Percentiles rank a stretch among this genome's conserved stretches.
Evolutionary conservation across 495 filamentous ascomycete genomes (phyloP).

Genomic region (Penicillium pancosmium): DNA sequence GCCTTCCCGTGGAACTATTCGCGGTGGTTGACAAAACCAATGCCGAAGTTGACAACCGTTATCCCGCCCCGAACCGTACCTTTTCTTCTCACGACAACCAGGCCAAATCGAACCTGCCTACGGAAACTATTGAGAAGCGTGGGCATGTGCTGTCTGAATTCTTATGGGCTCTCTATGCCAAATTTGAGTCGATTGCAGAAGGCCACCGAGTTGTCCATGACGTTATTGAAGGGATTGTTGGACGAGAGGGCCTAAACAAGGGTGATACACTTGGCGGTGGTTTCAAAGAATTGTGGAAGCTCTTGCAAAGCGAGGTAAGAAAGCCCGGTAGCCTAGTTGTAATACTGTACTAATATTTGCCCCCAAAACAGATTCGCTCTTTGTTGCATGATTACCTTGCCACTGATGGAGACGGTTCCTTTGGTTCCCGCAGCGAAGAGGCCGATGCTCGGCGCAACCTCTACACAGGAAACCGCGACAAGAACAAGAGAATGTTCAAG

Average conservation of each 20-base stretch:
- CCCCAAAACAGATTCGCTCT: constrained; percentile 74
- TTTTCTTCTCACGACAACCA: constrained; percentile 49
- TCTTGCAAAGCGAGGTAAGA: constrained; percentile 74
- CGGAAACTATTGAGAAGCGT: constrained; percentile 68
- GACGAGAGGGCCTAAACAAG: constrained; percentile 67
- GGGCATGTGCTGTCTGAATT: constrained; percentile 86
- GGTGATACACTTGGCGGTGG: constrained; percentile 66
- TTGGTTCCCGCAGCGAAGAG: constrained; percentile 55
- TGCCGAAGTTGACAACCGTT: constrained; percentile 86
- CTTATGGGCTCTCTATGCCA: constrained; percentile 88
- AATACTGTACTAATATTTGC: background rate
- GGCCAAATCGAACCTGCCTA: constrained; percentile 57
- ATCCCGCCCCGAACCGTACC: constrained; percentile 69
- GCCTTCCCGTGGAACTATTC: constrained; percentile 92
- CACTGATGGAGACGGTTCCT: constrained; percentile 65
- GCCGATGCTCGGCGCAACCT: constrained; percentile 58
- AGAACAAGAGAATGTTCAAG: constrained; percentile 82
- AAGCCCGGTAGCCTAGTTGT: background rate
- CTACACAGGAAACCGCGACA: constrained; percentile 65
- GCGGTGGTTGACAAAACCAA: constrained; percentile 93
- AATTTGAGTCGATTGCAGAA: constrained; percentile 96
- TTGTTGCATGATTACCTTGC: constrained; percentile 96
- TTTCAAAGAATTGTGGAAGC: constrained; percentile 93
- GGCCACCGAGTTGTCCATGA: constrained; percentile 94
- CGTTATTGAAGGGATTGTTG: constrained; percentile 77